Conservation (phyloP, 257 asterid species). For the Nicotiana paniculata region DNA sequence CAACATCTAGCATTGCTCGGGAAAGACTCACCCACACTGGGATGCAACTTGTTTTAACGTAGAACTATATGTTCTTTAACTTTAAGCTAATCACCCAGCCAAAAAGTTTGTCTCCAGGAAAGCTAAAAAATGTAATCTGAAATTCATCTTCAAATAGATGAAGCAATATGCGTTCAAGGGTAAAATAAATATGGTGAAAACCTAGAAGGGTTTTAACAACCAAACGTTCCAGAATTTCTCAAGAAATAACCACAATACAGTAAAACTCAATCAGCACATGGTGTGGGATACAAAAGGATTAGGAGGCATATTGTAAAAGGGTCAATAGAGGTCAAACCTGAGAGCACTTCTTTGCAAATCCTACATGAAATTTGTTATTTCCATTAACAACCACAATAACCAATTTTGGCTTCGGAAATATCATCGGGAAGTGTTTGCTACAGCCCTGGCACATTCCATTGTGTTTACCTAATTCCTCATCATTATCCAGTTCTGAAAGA, state of each 20-base stretch:
- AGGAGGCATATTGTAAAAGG: conserved; percentile 7
- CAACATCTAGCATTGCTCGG: neutral
- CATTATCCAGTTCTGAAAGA: neutral
- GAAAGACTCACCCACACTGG: neutral
- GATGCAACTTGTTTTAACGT: neutral
- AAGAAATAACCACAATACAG: neutral
- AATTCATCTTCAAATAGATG: neutral
- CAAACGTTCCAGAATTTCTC: neutral
- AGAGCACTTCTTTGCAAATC: conserved; percentile 65
- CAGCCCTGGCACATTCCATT: conserved; percentile 75
- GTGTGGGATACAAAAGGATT: neutral
- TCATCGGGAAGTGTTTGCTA: conserved; percentile 43
- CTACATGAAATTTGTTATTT: conserved; percentile 70
- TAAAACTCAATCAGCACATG: neutral
- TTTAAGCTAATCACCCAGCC: neutral
- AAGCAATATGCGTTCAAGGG: neutral
- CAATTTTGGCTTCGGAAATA: neutral
- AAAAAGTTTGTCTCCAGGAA: neutral
- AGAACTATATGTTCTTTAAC: neutral
- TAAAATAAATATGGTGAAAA: neutral
- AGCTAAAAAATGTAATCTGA: neutral
- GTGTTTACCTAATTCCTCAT: conserved; percentile 55
- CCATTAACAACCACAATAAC: conserved; percentile 74
- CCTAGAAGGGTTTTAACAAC: neutral
- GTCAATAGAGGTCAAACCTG: conserved; percentile 40